phyloP scores from a whole-genome alignment of 2,329 filamentous ascomycete species.

The Epichloe brachyelytri region DNA sequence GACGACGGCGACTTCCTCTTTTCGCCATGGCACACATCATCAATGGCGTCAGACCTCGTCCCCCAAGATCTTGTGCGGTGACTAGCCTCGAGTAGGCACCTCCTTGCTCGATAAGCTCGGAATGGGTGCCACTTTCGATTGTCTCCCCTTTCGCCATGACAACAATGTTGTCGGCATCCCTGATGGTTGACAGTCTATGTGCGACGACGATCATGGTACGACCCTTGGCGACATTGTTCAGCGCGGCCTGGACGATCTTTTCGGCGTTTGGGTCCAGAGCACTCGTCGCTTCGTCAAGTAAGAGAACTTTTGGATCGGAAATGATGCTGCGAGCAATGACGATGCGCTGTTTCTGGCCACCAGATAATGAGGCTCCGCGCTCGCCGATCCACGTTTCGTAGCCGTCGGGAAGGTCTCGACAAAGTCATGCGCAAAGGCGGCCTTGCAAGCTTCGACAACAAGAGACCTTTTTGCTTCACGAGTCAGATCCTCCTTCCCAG shows the following conservation, averaged over 20 bases:
- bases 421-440: slow-evolving; percentile 41
- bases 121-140: slow-evolving; percentile 50
- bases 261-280: slow-evolving; percentile 36
- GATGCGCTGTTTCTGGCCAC: slow-evolving; percentile 54
- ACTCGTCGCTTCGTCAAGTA: slow-evolving; percentile 58
- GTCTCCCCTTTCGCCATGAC: slow-evolving; percentile 47
- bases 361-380: slow-evolving; percentile 49
- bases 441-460: slow-evolving; percentile 33
- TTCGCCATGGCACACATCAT: slow-evolving; percentile 7
- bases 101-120: slow-evolving; percentile 34
- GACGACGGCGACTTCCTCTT: slow-evolving; percentile 10
- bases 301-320: slow-evolving; percentile 47
- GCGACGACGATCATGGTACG: slow-evolving; percentile 56
- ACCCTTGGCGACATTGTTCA: slow-evolving; percentile 38
- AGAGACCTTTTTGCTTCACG: slow-evolving; percentile 28
- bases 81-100: slow-evolving; percentile 41
- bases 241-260: slow-evolving; percentile 40
- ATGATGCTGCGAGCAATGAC: slow-evolving; percentile 56
- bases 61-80: slow-evolving; percentile 26
- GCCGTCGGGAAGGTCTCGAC: slow-evolving; percentile 36
- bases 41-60: slow-evolving; percentile 5
- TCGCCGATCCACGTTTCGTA: slow-evolving; percentile 53
- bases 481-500: slow-evolving; percentile 12
- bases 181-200: slow-evolving; percentile 45
- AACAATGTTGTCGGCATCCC: slow-evolving; percentile 51